These are phyloP conservation scores for Laetiporus sulphureus DNA, from an alignment of 1,284 basidiomycete species.

Conservation along the genomic window DNA sequence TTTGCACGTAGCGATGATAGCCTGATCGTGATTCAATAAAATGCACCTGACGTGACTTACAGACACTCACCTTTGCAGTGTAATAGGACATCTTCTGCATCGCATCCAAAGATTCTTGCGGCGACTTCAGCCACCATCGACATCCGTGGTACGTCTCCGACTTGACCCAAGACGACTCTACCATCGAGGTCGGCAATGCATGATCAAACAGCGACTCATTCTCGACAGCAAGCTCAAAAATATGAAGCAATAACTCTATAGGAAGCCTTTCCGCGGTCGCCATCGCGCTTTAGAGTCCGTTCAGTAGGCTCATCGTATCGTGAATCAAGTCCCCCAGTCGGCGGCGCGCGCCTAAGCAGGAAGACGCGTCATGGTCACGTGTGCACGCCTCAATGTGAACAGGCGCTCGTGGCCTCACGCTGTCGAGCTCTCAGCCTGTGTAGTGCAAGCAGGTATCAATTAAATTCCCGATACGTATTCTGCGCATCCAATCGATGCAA, in stretches of 20 bases:
- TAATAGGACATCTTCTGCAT: constrained; percentile 52
- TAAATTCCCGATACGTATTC: no score
- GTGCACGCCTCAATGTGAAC: no score
- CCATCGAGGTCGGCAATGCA: constrained; percentile 50
- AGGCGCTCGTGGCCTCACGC: no score
- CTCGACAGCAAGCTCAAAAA: constrained; percentile 61
- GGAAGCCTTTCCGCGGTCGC: constrained; percentile 37
- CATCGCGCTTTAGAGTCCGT: no score
- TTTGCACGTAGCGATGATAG: constrained; percentile 53
- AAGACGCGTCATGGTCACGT: no score
- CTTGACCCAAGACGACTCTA: constrained; percentile 57
- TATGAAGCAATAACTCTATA: constrained; percentile 58
- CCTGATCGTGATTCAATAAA: constrained; percentile 29
- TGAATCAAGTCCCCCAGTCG: no score
- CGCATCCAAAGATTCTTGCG: constrained; percentile 46
- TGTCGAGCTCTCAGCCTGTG: no score
- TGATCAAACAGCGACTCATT: constrained; percentile 57
- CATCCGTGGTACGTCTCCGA: constrained; percentile 28
- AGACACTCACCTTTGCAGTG: constrained; percentile 51
- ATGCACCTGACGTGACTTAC: background rate
- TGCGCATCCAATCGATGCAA: no score
- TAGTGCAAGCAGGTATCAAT: no score
- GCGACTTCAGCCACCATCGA: constrained; percentile 51
- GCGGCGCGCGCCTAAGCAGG: no score
- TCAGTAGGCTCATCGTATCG: no score